These are phyloP conservation scores for Taphrina wiesneri DNA, from an alignment of 1,139 yeast genomes.

Conservation along the genomic window DNA sequence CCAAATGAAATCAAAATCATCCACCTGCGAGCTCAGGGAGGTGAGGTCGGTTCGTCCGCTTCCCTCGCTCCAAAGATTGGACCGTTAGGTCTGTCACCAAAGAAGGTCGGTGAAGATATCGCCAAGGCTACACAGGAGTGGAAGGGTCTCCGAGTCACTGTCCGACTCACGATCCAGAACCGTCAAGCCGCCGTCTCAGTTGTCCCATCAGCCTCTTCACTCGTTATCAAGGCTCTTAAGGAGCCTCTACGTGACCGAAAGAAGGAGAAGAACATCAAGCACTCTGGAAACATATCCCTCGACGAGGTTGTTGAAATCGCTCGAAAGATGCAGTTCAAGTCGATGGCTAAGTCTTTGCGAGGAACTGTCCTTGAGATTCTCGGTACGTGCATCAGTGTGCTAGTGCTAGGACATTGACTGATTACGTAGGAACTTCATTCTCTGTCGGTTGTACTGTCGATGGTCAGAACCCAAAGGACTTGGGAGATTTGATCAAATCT, in stretches of 20 bases:
- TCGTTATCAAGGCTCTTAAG: conserved; percentile 98
- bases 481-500: conserved; percentile 45
- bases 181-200: conserved; percentile 99
- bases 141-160: conserved; percentile 94
- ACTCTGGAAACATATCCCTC: conserved; percentile 97
- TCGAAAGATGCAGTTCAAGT: conserved; percentile 95
- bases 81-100: conserved; percentile 99
- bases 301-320: conserved; percentile 97
- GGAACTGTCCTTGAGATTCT: conserved; percentile 98
- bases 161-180: conserved; percentile 98
- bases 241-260: conserved; percentile 99
- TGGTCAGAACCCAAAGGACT: conserved; percentile 99
- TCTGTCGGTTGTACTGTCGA: conserved; percentile 64
- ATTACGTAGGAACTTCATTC: conserved; percentile 33
- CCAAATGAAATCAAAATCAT: conserved; percentile 98
- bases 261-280: conserved; percentile 99
- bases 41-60: conserved; percentile 99
- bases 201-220: conserved; percentile 99
- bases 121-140: conserved; percentile 98
- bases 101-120: conserved; percentile 99
- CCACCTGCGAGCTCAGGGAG: conserved; percentile 99
- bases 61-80: conserved; percentile 99
- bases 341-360: conserved; percentile 95
- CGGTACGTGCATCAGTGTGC: conserved; percentile 60
- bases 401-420: conserved; percentile 54